Evolutionary conservation across 495 filamentous ascomycete genomes (phyloP).

Genomic region (Neurospora sp.): DNA sequence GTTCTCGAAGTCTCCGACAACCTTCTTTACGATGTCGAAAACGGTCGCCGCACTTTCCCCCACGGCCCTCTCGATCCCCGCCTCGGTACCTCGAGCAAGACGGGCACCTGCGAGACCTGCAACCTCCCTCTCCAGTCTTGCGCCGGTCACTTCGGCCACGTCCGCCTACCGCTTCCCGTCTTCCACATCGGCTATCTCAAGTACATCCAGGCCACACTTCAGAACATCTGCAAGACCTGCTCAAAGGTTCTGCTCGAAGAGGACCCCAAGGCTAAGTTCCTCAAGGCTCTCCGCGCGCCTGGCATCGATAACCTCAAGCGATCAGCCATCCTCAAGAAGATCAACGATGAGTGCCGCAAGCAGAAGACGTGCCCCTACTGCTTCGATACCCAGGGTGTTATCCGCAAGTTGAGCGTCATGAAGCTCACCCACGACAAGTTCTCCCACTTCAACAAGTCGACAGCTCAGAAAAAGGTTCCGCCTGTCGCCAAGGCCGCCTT

Average conservation of each 20-base stretch:
- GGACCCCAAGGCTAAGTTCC: slow-evolving; percentile 52
- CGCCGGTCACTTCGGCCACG: slow-evolving; percentile 91
- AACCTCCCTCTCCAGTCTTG: slow-evolving; percentile 64
- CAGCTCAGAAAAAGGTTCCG: slow-evolving; percentile 68
- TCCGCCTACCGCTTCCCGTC: slow-evolving; percentile 76
- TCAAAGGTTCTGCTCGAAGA: slow-evolving; percentile 62
- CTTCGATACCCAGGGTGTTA: slow-evolving; percentile 69
- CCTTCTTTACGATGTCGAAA: slow-evolving; percentile 77
- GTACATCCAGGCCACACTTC: slow-evolving; percentile 76
- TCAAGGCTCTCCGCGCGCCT: slow-evolving; percentile 70
- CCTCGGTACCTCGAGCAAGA: slow-evolving; percentile 78
- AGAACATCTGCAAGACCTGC: slow-evolving; percentile 90
- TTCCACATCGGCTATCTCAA: slow-evolving; percentile 96
- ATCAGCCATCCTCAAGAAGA: slow-evolving; percentile 68
- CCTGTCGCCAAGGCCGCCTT: slow-evolving; percentile 72
- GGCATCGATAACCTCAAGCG: slow-evolving; percentile 79
- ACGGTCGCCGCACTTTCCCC: slow-evolving; percentile 54
- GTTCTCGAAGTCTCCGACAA: slow-evolving; percentile 87
- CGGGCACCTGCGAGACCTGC: slow-evolving; percentile 69
- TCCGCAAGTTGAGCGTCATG: slow-evolving; percentile 76
- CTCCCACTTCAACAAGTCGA: slow-evolving; percentile 73
- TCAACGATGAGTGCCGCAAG: slow-evolving; percentile 83
- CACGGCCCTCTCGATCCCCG: slow-evolving; percentile 81
- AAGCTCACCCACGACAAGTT: slow-evolving; percentile 95
- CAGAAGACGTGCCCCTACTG: slow-evolving; percentile 67